Conservation (phyloP, 192 early-diverging fungal genomes). For the Spizellomyces punctatus region DNA sequence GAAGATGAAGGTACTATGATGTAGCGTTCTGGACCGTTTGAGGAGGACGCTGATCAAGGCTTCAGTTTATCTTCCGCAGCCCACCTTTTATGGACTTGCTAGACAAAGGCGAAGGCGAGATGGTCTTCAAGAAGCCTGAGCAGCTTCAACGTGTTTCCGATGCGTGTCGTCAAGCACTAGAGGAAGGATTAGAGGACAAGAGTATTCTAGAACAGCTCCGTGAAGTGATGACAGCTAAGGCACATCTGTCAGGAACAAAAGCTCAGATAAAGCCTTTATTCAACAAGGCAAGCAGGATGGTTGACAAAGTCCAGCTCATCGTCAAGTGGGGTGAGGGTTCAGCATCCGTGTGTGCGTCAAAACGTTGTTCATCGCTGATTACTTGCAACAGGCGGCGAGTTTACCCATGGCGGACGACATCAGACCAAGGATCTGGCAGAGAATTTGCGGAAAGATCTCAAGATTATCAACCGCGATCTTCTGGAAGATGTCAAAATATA, state of each 20-base stretch:
- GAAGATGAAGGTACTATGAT: constrained; percentile 77
- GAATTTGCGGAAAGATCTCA: constrained; percentile 88
- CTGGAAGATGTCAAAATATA: constrained; percentile 86
- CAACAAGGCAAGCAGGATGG: constrained; percentile 49
- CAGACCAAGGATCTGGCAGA: constrained; percentile 91
- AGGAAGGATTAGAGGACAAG: constrained; percentile 57
- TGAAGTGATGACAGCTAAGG: constrained; percentile 79
- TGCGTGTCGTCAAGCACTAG: constrained; percentile 62
- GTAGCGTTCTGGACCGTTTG: constrained; percentile 32
- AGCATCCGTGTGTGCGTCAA: neutral
- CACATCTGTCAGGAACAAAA: constrained; percentile 84
- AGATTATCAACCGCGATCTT: constrained; percentile 84
- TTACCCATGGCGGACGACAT: constrained; percentile 89
- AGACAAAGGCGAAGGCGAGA: constrained; percentile 68
- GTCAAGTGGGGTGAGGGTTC: constrained; percentile 83
- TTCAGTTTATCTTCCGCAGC: constrained; percentile 77
- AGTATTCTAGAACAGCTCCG: constrained; percentile 66
- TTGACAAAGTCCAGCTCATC: constrained; percentile 83
- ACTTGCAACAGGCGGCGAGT: constrained; percentile 49
- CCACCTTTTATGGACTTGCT: constrained; percentile 74
- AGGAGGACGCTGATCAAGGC: neutral
- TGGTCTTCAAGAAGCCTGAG: constrained; percentile 75
- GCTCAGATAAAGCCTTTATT: constrained; percentile 86
- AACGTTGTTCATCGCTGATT: neutral
- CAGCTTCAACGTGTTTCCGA: constrained; percentile 67